Conservation (phyloP, 176 grass and related monocot species). For the Triticum urartu region DNA sequence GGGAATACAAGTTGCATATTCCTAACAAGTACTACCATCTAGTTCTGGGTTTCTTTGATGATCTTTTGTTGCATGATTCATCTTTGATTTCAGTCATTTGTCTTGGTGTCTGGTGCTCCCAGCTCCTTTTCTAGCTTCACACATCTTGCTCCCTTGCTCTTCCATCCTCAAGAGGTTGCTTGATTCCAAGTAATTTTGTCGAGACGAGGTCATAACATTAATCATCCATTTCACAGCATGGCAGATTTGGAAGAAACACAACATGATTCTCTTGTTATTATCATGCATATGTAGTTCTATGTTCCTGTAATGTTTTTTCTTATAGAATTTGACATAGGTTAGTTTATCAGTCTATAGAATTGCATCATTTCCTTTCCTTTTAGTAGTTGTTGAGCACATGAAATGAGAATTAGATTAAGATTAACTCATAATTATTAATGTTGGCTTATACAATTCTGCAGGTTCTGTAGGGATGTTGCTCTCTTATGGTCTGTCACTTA, state of each 20-base stretch:
- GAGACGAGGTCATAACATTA: neutral
- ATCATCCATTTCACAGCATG: neutral
- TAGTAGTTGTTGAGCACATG: neutral
- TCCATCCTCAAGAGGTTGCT: too few relatives aligned
- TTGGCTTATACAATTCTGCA: conserved; percentile 26
- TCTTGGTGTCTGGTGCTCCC: neutral
- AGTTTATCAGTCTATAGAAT: neutral
- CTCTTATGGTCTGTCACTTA: conserved; percentile 71
- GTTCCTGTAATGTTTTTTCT: neutral
- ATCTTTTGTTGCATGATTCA: neutral
- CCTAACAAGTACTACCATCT: neutral
- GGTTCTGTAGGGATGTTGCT: conserved; percentile 64
- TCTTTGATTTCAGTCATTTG: neutral
- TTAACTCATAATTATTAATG: neutral
- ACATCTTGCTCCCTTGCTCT: neutral
- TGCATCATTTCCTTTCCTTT: neutral
- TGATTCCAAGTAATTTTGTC: neutral
- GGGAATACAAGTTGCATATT: too few relatives aligned
- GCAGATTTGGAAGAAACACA: neutral
- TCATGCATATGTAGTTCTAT: neutral
- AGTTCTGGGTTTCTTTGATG: neutral
- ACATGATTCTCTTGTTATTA: neutral
- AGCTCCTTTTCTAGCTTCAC: neutral
- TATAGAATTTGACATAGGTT: neutral
- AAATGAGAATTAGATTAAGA: neutral